These are phyloP conservation scores for Tympanopsis confertula DNA, from an alignment of 2,329 filamentous ascomycete species.

Conservation along the genomic window DNA sequence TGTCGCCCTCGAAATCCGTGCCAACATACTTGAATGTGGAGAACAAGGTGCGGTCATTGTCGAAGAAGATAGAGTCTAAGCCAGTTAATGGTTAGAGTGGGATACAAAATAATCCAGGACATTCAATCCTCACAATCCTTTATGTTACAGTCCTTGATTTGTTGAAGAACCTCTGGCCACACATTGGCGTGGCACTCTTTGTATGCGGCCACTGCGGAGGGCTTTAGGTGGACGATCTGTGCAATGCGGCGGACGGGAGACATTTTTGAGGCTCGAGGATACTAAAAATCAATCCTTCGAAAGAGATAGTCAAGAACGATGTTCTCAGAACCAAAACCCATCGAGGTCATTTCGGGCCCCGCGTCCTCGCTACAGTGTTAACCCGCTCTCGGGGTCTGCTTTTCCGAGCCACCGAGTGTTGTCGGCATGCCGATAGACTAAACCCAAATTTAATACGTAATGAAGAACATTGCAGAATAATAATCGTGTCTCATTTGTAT, in stretches of 20 bases:
- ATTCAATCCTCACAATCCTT: constrained; percentile 59
- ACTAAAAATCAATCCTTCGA: no score
- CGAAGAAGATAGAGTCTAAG: constrained; percentile 63
- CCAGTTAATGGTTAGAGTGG: neutral
- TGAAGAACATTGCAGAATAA: no score
- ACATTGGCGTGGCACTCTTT: constrained; percentile 63
- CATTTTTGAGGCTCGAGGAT: no score
- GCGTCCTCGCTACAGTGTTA: no score
- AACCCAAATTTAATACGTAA: no score
- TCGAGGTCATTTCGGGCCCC: no score
- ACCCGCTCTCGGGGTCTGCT: no score
- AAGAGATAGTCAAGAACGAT: no score
- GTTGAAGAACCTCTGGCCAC: constrained; percentile 66
- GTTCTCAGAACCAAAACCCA: no score
- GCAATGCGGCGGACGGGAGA: constrained; percentile 43
- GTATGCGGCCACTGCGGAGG: constrained; percentile 54
- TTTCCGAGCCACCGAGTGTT: no score
- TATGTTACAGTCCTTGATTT: constrained; percentile 68
- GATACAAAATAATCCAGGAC: neutral
- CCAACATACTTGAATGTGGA: constrained; percentile 72
- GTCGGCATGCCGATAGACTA: no score
- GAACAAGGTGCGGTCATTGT: constrained; percentile 54
- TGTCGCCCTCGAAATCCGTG: constrained; percentile 59
- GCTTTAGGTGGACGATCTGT: constrained; percentile 63
- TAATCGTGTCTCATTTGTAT: no score